Evolutionary conservation across 345 rosid species (phyloP).

Genomic region (Schrenkiella parvula): DNA sequence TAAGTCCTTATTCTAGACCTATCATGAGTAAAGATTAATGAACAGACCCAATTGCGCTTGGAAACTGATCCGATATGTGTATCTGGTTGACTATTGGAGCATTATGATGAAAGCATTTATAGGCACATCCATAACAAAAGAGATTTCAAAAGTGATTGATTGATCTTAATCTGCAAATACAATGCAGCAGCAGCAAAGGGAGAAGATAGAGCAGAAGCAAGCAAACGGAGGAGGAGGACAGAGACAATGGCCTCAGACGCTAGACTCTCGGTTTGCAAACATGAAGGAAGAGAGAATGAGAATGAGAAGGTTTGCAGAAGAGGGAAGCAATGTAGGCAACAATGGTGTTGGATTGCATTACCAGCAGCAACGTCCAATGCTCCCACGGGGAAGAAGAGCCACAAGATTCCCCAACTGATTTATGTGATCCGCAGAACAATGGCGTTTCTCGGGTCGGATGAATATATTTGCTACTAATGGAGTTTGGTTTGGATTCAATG

Average conservation of each 20-base stretch:
- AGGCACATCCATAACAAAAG: not conserved
- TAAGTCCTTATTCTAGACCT: not conserved
- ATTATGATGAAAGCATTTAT: not conserved
- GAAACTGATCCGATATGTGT: not conserved
- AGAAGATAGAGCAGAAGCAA: constrained; percentile 27
- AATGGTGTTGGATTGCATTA: constrained; percentile 23
- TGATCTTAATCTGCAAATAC: not conserved
- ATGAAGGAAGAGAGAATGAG: constrained; percentile 74
- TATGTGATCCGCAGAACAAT: not conserved
- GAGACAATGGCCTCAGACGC: constrained; percentile 62
- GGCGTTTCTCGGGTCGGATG: not conserved
- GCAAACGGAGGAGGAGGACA: constrained; percentile 31
- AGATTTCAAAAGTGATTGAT: not conserved
- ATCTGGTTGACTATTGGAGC: not conserved
- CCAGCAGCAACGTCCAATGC: constrained; percentile 22
- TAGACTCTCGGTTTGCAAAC: constrained; percentile 78
- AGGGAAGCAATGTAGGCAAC: constrained; percentile 30
- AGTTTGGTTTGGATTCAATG: not conserved
- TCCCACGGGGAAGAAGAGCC: constrained; percentile 56
- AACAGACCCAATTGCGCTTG: not conserved
- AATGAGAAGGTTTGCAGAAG: constrained; percentile 37
- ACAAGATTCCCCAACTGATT: constrained; percentile 40
- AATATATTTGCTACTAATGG: constrained; percentile 9
- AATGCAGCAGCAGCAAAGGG: constrained; percentile 27
- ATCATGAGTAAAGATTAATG: not conserved